A percentile compares a stretch with the other conserved stretches of the same genome.
Conservation (phyloP, 2,329 filamentous ascomycete genomes). For the Ophiostoma sp. region DNA sequence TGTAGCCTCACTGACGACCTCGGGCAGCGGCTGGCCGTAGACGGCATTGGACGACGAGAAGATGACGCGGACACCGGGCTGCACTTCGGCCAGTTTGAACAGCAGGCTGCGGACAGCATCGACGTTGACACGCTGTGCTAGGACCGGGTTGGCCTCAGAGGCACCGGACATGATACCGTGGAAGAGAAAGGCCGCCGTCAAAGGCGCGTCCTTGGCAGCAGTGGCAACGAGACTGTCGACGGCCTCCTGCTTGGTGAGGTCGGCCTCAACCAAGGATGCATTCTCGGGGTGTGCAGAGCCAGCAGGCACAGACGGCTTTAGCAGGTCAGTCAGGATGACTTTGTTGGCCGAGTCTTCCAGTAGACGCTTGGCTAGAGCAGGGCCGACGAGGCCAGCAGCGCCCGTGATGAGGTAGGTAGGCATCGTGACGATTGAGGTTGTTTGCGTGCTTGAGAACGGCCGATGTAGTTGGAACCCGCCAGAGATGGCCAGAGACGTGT, state of each 20-base stretch:
- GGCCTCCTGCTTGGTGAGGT: slow-evolving; percentile 39
- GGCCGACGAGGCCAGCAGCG: slow-evolving; percentile 36
- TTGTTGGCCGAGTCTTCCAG: slow-evolving; percentile 38
- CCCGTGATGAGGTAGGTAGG: slow-evolving; percentile 35
- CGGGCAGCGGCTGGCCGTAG: slow-evolving; percentile 54
- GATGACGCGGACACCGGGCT: slow-evolving; percentile 52
- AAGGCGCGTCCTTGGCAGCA: slow-evolving; percentile 35
- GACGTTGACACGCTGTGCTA: slow-evolving; percentile 56
- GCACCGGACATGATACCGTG: slow-evolving; percentile 65
- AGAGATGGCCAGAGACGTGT: not conserved
- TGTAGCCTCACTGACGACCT: slow-evolving; percentile 46
- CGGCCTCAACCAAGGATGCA: slow-evolving; percentile 46
- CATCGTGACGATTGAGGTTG: slow-evolving; percentile 27
- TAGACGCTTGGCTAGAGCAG: slow-evolving; percentile 38
- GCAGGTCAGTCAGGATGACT: slow-evolving; percentile 49
- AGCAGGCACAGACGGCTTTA: slow-evolving; percentile 46
- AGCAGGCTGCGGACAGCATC: slow-evolving; percentile 53
- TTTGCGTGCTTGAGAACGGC: slow-evolving; percentile 25
- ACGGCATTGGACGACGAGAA: slow-evolving; percentile 60
- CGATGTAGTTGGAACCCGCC: not conserved
- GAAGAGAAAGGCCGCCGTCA: slow-evolving; percentile 55
- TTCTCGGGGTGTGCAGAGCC: slow-evolving; percentile 46
- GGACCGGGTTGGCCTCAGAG: slow-evolving; percentile 55
- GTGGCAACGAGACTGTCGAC: slow-evolving; percentile 40
- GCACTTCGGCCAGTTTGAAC: slow-evolving; percentile 42